Evolutionary conservation across 1,284 basidiomycete species (phyloP).

Genomic region (Boletus albobrunnescens): DNA sequence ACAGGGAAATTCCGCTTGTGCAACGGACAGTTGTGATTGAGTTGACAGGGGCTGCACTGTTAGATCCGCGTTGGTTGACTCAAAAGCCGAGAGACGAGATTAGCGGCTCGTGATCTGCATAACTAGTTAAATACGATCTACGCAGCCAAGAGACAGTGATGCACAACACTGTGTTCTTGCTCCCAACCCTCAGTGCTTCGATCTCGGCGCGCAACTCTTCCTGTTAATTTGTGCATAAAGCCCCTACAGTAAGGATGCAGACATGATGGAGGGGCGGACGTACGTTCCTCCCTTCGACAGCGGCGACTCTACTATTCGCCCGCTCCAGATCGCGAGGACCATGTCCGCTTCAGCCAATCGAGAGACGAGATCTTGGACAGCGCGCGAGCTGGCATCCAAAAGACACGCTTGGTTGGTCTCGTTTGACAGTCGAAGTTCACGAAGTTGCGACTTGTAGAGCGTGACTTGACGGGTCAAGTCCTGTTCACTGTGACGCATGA

Average conservation of each 20-base stretch:
- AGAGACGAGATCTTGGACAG: constrained; percentile 87
- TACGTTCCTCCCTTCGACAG: constrained; percentile 90
- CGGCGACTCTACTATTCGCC: constrained; percentile 87
- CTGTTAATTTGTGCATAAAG: constrained; percentile 36
- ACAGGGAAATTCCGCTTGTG: too few species aligned
- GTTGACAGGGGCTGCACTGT: constrained; percentile 14
- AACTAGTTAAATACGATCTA: neutral
- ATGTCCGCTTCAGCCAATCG: constrained; percentile 90
- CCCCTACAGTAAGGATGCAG: neutral
- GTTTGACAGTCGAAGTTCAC: constrained; percentile 85
- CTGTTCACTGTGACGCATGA: constrained; percentile 68
- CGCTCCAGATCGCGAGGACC: constrained; percentile 90
- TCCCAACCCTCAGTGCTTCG: constrained; percentile 80
- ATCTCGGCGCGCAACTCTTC: constrained; percentile 92
- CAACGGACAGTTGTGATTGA: constrained; percentile 24
- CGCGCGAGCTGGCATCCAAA: constrained; percentile 81
- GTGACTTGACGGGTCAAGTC: constrained; percentile 86
- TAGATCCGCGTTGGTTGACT: constrained; percentile 23
- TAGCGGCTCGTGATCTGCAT: constrained; percentile 63
- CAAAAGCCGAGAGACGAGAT: constrained; percentile 67
- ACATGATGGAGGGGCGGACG: constrained; percentile 27
- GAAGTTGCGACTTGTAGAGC: constrained; percentile 82
- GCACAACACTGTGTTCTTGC: constrained; percentile 71
- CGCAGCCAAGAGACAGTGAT: constrained; percentile 14
- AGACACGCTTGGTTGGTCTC: constrained; percentile 90